Base-by-base conservation (phyloP, 1,284 basidiomycete species). In the Cryptococcus amylolentus region DNA sequence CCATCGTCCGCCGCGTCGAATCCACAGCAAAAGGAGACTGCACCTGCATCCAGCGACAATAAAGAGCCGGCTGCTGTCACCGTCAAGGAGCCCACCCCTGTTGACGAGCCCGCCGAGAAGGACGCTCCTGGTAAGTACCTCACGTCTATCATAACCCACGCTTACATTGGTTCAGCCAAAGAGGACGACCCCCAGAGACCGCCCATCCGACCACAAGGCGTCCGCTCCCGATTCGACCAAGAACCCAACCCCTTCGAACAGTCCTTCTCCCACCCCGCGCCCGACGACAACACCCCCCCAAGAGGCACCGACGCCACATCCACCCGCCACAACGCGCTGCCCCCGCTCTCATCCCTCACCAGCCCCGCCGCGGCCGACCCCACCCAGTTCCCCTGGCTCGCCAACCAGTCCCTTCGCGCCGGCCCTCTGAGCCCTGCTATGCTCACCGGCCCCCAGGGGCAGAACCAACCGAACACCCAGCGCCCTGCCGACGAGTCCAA, bases 231-330 rank as follows among this genome's bases (percentile, higher is more conserved):
- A 58, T 76, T 79, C 53, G 77, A 77, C 52, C 84, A 91, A 57
- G 94, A 98, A 75, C 91, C 90, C 14, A 98, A 98, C 73, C 94
- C 94, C 0, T 98, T 97, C 71, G 94, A 98, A 73, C 89, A 92
- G 77, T 94, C 90, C 51, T 98, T 97, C 77, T 85, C 85, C 40
- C 77, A 81, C 67, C 81, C 83, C 79, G 83, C 74, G 78, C 64
- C 77, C 49, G 58, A 75, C 13, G 70, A 76, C 23, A 74, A 78
- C 39, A 77, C 77, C 46, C 72, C 76, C 71, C 78, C 78, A 75
- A 78, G 64, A 67, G 73, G 72, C 23, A 70, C 66, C n/a, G 72
- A 77, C 60, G 73, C 69, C 6, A 73, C 70, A 4, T 65, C 66
- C 52, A 68, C 70, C 53, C 73, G 72, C 54, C 70, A 70, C 58